Evolutionary conservation across 2,329 filamentous ascomycete species (phyloP), one percentile per base, ranked within the genome.

Genomic region (Pseudogymnoascus sp.): DNA sequence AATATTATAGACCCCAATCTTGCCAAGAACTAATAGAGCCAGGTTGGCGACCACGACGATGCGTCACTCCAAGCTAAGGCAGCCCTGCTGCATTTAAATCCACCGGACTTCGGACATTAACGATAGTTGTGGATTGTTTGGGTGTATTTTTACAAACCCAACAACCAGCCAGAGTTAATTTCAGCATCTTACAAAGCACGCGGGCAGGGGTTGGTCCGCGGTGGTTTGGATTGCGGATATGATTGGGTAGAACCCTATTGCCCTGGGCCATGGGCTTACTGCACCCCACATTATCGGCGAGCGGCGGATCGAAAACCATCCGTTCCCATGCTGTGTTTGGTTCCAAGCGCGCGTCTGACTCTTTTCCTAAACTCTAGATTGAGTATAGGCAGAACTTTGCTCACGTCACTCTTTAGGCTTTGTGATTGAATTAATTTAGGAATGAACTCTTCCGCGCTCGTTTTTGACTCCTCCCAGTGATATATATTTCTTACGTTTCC

Each of bases 301-400:
- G 30, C 45, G 45, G 45, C 30, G 23, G 30, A 19, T 6, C 2
- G 30, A 9, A 52, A 52, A 52, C 45, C 45, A n/a, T 52, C 45
- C 45, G 45, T 13, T 30, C 45, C 45, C 26, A 52, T 19, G 10
- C 26, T 3, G 30, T 26, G 4, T 30, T 13, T 10, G 15, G 26
- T 15, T n/a, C 12, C 26, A 52, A 52, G 45, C 45, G 45, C 45
- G 45, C 26, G 45, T 52, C 15, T 52, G 45, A 13, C 9, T 52
- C n/a, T 33, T 52, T 52, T 52, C 28, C 45, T 52, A 30, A 30
- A 26, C n/a, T 52, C 45, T 28, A 18, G 2, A 30, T 52, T 52
- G 26, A 52, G 45, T 52, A 52, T 52, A 52, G 45, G 45, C 45
- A 52, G 45, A 33, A 52, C 26, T 33, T 19, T 52, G 45, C 45